Conservation (phyloP, 768 basidiomycete species). For the Lentinus brumalis region DNA sequence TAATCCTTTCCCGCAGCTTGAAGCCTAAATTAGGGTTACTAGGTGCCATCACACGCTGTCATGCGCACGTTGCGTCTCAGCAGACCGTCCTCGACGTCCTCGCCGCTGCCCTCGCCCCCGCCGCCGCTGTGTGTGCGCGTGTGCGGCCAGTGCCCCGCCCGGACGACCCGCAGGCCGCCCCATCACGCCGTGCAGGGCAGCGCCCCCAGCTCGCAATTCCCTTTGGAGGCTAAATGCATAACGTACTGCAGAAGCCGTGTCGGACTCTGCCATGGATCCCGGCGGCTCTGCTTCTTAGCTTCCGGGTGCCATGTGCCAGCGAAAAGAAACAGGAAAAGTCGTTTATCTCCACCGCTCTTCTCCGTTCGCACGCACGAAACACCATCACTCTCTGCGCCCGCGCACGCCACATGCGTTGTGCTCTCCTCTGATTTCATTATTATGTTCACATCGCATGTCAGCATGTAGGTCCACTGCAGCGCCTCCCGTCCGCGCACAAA, state of each 20-base stretch:
- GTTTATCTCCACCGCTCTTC: constrained; percentile 22
- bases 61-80: background rate
- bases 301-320: constrained; percentile 9
- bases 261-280: constrained; percentile 7
- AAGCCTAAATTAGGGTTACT: constrained; percentile 24
- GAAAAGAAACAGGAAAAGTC: constrained; percentile 8
- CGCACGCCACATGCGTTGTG: constrained; percentile 20
- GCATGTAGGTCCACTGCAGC: constrained; percentile 20
- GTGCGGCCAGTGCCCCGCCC: background rate
- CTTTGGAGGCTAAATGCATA: constrained; percentile 25
- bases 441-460: constrained; percentile 16
- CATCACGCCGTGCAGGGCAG: constrained; percentile 17
- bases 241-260: constrained; percentile 16
- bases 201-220: constrained; percentile 13
- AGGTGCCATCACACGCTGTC: background rate
- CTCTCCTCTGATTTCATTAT: constrained; percentile 24
- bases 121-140: background rate
- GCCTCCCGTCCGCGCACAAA: constrained; percentile 1
- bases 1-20: constrained; percentile 15
- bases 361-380: constrained; percentile 15
- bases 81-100: background rate
- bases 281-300: constrained; percentile 8
- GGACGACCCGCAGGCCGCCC: constrained; percentile 1
- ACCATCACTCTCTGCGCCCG: constrained; percentile 12
- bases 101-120: background rate